These are phyloP conservation scores for Dittrichia graveolens DNA, from an alignment of 129 eudicot genomes.

Conservation along the genomic window DNA sequence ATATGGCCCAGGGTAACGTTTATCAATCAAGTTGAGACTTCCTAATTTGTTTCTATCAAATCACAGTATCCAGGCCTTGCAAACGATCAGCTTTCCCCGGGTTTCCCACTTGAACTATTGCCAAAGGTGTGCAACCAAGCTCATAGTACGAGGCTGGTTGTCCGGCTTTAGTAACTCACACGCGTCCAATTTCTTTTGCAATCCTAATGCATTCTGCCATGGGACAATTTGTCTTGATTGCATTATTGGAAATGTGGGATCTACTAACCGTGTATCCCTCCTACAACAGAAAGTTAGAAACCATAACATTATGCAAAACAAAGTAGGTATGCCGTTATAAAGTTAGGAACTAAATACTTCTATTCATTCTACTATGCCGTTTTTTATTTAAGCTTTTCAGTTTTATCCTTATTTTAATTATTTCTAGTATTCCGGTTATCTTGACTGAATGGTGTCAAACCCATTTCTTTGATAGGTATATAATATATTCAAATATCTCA, in stretches of 20 bases:
- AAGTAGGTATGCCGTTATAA: too few relatives aligned
- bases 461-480: neutral
- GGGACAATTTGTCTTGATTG: slow-evolving; percentile 93
- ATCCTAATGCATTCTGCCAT: slow-evolving; percentile 75
- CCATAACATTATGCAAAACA: neutral
- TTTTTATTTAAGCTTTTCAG: neutral
- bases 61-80: too few relatives aligned
- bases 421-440: neutral
- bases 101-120: too few relatives aligned
- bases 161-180: neutral
- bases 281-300: slow-evolving; percentile 33
- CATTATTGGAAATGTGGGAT: slow-evolving; percentile 82
- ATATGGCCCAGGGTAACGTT: too few relatives aligned
- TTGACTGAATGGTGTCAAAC: neutral
- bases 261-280: slow-evolving; percentile 71
- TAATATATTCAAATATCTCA: neutral
- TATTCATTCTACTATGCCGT: neutral
- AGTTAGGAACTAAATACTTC: neutral
- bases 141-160: neutral
- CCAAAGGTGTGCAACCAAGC: too few relatives aligned
- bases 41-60: too few relatives aligned
- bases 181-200: slow-evolving; percentile 52
- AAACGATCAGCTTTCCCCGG: too few relatives aligned
- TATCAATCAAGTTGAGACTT: too few relatives aligned
- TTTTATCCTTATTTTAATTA: neutral